Evolutionary conservation across 176 grass and related monocot genomes (phyloP).

Genomic region (Secale cereale): DNA sequence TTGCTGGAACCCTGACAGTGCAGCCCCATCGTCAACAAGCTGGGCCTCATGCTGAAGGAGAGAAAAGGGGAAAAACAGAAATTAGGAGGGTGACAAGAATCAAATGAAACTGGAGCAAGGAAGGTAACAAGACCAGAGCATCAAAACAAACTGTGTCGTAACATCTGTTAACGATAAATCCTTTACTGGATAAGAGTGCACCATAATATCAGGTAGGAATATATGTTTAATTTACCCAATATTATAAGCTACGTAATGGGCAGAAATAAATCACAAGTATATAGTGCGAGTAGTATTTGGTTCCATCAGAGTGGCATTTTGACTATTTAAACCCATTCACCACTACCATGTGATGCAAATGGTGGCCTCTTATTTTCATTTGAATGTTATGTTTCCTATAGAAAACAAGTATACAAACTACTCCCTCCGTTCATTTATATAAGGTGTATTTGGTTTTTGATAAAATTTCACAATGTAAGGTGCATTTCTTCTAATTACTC

Average conservation of each 20-base stretch:
- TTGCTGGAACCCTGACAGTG: conserved; percentile 73
- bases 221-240: conserved; percentile 5
- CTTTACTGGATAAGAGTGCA: neutral
- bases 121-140: conserved; percentile 5
- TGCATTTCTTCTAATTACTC: too few relatives aligned
- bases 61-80: neutral
- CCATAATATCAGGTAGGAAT: conserved; percentile 14
- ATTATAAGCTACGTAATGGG: neutral
- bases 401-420: neutral
- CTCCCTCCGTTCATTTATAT: too few relatives aligned
- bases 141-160: conserved; percentile 3
- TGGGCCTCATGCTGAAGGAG: conserved; percentile 73
- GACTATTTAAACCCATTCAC: neutral
- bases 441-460: too few relatives aligned
- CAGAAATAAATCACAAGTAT: conserved; percentile 6
- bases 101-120: neutral
- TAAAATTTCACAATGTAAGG: too few relatives aligned
- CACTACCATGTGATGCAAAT: neutral
- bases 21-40: conserved; percentile 71
- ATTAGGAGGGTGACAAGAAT: conserved; percentile 22
- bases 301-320: neutral
- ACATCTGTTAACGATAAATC: conserved; percentile 13
- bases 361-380: neutral
- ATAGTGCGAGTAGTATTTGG: neutral
- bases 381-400: neutral